phyloP scores from a whole-genome alignment of 2,329 filamentous ascomycete genomes.

The Ceratocystis cubensis region DNA sequence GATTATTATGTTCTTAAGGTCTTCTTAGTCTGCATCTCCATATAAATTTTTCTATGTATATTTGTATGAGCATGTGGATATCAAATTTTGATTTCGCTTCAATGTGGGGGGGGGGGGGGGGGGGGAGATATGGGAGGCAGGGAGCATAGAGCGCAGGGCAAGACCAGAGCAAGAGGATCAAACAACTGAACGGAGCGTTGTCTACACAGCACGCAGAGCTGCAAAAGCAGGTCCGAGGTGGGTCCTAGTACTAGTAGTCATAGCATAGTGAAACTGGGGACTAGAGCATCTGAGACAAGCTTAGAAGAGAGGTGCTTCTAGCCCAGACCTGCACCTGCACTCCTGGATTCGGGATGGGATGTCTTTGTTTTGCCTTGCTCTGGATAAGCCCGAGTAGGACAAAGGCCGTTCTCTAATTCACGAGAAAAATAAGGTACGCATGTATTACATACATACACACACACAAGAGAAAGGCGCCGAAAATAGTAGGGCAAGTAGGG shows the following conservation, averaged over 20 bases:
- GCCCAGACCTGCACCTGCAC: not conserved
- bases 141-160: not conserved
- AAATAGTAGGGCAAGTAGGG: not conserved
- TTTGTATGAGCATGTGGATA: too few species aligned
- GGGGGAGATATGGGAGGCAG: not conserved
- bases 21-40: too few species aligned
- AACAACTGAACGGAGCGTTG: not conserved
- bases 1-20: too few species aligned
- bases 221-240: not conserved
- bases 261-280: not conserved
- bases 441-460: not conserved
- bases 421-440: too few species aligned
- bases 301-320: not conserved
- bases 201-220: not conserved
- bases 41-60: too few species aligned
- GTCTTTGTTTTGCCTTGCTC: not conserved
- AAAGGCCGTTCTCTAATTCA: too few species aligned
- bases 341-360: not conserved
- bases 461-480: not conserved
- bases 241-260: not conserved
- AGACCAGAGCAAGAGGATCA: not conserved
- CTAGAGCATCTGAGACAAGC: not conserved
- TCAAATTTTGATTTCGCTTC: too few species aligned
- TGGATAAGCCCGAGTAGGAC: not conserved
- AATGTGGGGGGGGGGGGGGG: slow-evolving; percentile 21